Conservation (phyloP, 345 rosid genomes). For the Noccaea bulbosa region DNA sequence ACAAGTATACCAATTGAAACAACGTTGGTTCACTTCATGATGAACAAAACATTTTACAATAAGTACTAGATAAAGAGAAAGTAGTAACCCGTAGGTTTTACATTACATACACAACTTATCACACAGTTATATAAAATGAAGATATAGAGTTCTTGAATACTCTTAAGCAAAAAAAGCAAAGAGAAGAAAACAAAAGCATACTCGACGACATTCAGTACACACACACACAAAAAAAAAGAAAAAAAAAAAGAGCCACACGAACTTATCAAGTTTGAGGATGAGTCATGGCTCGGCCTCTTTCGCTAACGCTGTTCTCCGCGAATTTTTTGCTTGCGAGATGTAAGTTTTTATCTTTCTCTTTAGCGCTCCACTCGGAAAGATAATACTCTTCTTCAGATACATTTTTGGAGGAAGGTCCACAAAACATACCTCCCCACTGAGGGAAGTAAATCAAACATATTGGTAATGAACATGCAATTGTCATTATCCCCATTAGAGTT, state of each 20-base stretch:
- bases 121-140: slow-evolving; percentile 1
- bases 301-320: slow-evolving; percentile 69
- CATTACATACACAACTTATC: slow-evolving; percentile 27
- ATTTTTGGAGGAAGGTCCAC: slow-evolving; percentile 57
- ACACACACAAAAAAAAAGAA: neutral
- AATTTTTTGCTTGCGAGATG: slow-evolving; percentile 69
- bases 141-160: slow-evolving; percentile 8
- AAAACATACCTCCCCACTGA: slow-evolving; percentile 97
- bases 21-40: neutral
- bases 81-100: slow-evolving; percentile 7
- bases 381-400: slow-evolving; percentile 80
- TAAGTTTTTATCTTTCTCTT: slow-evolving; percentile 56
- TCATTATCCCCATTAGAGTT: slow-evolving; percentile 78
- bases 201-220: neutral
- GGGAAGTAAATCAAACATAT: slow-evolving; percentile 74
- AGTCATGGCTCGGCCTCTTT: slow-evolving; percentile 54
- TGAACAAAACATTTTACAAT: slow-evolving; percentile 13
- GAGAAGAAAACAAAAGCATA: neutral
- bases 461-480: slow-evolving; percentile 70
- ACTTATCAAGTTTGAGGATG: slow-evolving; percentile 30
- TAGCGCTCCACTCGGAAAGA: slow-evolving; percentile 66
- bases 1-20: neutral
- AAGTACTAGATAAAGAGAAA: neutral
- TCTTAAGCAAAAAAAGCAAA: neutral
- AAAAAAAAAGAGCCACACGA: neutral